These are phyloP conservation scores for Durusdinium trenchii DNA, from an alignment of 73 alveolate genomes.

Conservation along the genomic window DNA sequence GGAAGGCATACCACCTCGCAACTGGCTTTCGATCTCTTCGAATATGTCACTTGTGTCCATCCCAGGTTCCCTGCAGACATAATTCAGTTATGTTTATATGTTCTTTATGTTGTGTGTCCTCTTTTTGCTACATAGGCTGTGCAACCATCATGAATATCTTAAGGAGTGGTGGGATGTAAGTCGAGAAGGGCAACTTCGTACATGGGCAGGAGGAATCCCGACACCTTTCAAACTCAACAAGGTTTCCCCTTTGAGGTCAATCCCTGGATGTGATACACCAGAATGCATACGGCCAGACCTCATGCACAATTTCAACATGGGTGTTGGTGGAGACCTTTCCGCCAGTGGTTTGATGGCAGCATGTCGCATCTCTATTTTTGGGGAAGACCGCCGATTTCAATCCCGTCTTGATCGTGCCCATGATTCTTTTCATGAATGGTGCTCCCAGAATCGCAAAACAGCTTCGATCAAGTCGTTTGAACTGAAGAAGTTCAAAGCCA, in stretches of 20 bases:
- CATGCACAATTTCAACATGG: conserved; percentile 50
- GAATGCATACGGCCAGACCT: not conserved
- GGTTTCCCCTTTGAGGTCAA: conserved; percentile 29
- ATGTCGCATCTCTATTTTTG: not conserved
- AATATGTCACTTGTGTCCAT: conserved; percentile 17
- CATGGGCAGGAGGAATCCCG: not conserved
- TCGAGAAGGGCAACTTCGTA: not conserved
- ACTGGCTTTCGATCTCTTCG: not conserved
- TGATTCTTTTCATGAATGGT: not conserved
- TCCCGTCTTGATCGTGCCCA: not conserved
- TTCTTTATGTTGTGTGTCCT: not conserved
- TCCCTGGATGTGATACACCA: conserved; percentile 8
- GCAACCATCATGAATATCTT: not conserved
- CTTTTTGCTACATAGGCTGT: not conserved
- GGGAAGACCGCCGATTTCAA: not conserved
- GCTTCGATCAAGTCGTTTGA: not conserved
- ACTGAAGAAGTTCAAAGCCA: conserved; percentile 13
- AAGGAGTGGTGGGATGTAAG: conserved; percentile 56
- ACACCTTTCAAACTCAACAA: not conserved
- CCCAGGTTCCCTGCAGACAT: not conserved
- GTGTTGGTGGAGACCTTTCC: conserved; percentile 27
- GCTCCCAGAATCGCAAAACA: not conserved
- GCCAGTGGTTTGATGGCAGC: not conserved
- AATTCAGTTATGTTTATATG: not conserved
- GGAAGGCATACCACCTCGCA: not conserved